These are phyloP conservation scores for Candida smagusa DNA, from an alignment of 1,139 yeast species.

Conservation along the genomic window DNA sequence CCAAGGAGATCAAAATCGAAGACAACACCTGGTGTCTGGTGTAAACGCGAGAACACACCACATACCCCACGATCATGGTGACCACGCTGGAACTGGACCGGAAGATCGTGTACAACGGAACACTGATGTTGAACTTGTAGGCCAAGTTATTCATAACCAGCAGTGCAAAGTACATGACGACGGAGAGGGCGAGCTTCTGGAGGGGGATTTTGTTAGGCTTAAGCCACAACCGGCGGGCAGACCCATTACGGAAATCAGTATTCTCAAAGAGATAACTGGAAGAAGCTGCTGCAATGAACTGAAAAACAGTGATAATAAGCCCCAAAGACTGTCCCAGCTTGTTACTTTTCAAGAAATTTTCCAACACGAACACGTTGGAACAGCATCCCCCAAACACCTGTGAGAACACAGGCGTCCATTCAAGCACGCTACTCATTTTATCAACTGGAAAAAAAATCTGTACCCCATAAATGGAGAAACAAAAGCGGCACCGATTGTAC, in stretches of 20 bases:
- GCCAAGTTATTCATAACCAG: slow-evolving; percentile 59
- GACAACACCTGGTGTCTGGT: slow-evolving; percentile 44
- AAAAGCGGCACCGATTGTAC: slow-evolving; percentile 9
- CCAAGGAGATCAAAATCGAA: slow-evolving; percentile 51
- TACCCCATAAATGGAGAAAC: slow-evolving; percentile 5
- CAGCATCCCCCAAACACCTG: slow-evolving; percentile 75
- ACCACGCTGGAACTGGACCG: slow-evolving; percentile 64
- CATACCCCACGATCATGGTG: slow-evolving; percentile 57
- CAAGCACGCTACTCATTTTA: slow-evolving; percentile 1
- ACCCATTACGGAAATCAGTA: slow-evolving; percentile 22
- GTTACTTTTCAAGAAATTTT: slow-evolving; percentile 38
- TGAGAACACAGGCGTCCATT: slow-evolving; percentile 13
- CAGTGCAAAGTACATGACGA: slow-evolving; percentile 48
- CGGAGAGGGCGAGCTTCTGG: slow-evolving; percentile 45
- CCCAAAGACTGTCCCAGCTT: slow-evolving; percentile 25
- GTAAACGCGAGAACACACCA: slow-evolving; percentile 45
- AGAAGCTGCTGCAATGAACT: slow-evolving; percentile 53
- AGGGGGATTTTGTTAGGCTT: slow-evolving; percentile 45
- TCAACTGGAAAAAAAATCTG: no score
- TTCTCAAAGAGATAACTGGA: slow-evolving; percentile 35
- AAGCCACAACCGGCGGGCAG: slow-evolving; percentile 22
- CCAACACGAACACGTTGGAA: slow-evolving; percentile 62
- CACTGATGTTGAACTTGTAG: slow-evolving; percentile 54
- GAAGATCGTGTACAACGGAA: slow-evolving; percentile 67
- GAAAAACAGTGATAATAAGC: slow-evolving; percentile 55